A percentile compares a stretch with the other conserved stretches of the same genome.
phyloP scores from a whole-genome alignment of 805 yeast genomes.

The Candida boleticola region DNA sequence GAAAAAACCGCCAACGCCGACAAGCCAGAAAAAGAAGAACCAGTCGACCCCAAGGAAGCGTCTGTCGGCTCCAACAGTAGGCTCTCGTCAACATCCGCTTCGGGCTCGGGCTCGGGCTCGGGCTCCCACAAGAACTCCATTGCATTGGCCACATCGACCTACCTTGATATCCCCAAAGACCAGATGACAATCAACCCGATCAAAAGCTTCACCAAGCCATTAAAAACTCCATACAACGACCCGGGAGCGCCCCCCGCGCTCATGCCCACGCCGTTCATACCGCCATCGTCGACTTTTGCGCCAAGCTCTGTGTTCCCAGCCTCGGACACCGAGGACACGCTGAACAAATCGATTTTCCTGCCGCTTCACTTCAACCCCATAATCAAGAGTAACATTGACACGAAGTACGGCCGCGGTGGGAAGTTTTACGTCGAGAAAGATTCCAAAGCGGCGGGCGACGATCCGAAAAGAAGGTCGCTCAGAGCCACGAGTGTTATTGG shows the following conservation, averaged over 20 bases:
- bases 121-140: too few species aligned
- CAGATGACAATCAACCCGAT: constrained; percentile 47
- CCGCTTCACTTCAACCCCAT: constrained; percentile 81
- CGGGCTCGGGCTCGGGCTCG: neutral
- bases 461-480: constrained; percentile 17
- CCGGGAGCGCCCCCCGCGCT: constrained; percentile 83
- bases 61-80: neutral
- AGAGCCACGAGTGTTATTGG: constrained; percentile 36
- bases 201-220: constrained; percentile 1
- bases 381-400: constrained; percentile 72
- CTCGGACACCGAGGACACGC: neutral
- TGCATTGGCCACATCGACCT: constrained; percentile 11
- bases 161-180: constrained; percentile 54
- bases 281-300: constrained; percentile 12
- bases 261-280: constrained; percentile 47
- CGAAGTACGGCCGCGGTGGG: constrained; percentile 88
- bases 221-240: constrained; percentile 55
- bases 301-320: constrained; percentile 10
- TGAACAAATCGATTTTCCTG: constrained; percentile 66
- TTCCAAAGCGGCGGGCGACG: constrained; percentile 18
- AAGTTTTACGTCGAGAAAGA: constrained; percentile 66
- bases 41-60: neutral
- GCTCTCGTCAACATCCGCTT: neutral
- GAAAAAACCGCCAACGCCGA: neutral
- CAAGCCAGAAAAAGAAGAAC: neutral